These are phyloP conservation scores for Rutidosis leptorrhynchoides DNA, from an alignment of 129 eudicot genomes.

Conservation along the genomic window DNA sequence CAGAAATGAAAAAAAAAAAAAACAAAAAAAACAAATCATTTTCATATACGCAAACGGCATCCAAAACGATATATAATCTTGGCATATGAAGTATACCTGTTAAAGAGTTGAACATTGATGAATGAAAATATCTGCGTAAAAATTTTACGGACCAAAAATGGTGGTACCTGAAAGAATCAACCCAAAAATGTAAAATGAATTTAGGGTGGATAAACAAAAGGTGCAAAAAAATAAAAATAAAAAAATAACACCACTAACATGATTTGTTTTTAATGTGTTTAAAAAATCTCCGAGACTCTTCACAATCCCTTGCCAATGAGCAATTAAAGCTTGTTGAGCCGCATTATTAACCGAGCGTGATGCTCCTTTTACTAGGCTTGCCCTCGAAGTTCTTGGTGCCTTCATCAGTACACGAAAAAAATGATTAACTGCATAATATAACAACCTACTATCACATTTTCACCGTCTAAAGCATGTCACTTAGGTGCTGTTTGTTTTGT, in stretches of 20 bases:
- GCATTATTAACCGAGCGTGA: conserved; percentile 86
- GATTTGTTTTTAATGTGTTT: conserved; percentile 71
- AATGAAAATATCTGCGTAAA: conserved; percentile 97
- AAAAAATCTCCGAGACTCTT: conserved; percentile 76
- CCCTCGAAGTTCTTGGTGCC: conserved; percentile 99
- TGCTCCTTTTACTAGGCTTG: conserved; percentile 96
- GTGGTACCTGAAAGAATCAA: conserved; percentile 68
- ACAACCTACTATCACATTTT: background rate
- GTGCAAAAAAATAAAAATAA: conserved; percentile 10
- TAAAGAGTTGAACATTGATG: conserved; percentile 93
- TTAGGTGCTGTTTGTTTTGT: too few species aligned
- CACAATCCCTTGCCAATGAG: conserved; percentile 99
- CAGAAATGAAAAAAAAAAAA: conserved; percentile 18
- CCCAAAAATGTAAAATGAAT: background rate
- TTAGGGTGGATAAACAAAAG: conserved; percentile 17
- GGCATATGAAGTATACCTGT: conserved; percentile 53
- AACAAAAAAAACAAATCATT: conserved; percentile 2
- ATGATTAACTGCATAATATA: background rate
- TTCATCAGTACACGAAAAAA: conserved; percentile 19
- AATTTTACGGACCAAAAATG: conserved; percentile 49
- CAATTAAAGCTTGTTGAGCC: conserved; percentile 86
- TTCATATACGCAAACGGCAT: background rate
- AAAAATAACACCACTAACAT: conserved; percentile 50
- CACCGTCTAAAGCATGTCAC: background rate
- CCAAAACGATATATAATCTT: background rate